Evolutionary conservation across 257 asterid species (phyloP).

Genomic region (Solanum peruvianum): DNA sequence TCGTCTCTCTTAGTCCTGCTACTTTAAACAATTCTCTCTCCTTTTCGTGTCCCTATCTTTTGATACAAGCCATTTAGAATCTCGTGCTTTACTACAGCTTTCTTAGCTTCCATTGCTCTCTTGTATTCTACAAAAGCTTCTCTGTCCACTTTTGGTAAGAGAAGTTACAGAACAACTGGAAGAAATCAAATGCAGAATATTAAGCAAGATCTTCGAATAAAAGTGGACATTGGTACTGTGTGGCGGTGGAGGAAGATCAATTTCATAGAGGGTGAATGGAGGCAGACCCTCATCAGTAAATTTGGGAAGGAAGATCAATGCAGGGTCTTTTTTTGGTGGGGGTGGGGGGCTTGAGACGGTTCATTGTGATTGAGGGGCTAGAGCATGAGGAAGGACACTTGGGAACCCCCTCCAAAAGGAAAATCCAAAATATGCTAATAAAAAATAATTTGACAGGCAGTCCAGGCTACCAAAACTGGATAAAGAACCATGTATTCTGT

Average conservation of each 20-base stretch:
- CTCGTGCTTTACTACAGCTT: not conserved
- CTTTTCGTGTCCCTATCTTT: not conserved
- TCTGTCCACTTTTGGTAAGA: not conserved
- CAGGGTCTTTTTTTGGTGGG: not conserved
- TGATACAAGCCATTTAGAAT: not conserved
- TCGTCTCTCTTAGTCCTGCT: not conserved
- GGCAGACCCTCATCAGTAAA: not conserved
- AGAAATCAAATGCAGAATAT: not conserved
- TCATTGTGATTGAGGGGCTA: not conserved
- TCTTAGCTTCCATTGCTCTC: not conserved
- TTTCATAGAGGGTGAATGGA: not conserved
- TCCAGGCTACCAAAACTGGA: not conserved
- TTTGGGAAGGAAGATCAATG: not conserved
- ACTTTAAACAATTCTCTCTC: not conserved
- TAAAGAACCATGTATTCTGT: not conserved
- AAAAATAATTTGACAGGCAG: not conserved
- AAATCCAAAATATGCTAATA: not conserved
- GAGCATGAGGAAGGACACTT: not conserved
- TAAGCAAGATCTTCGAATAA: not conserved
- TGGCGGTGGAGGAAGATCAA: not conserved
- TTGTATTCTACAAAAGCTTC: not conserved
- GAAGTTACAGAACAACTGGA: not conserved
- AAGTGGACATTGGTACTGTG: not conserved
- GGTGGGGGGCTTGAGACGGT: not conserved
- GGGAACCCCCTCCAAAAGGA: not conserved